A percentile compares a stretch with the other conserved stretches of the same genome.
Conservation (phyloP, 257 asterid species). For the Nicotiana knightiana region DNA sequence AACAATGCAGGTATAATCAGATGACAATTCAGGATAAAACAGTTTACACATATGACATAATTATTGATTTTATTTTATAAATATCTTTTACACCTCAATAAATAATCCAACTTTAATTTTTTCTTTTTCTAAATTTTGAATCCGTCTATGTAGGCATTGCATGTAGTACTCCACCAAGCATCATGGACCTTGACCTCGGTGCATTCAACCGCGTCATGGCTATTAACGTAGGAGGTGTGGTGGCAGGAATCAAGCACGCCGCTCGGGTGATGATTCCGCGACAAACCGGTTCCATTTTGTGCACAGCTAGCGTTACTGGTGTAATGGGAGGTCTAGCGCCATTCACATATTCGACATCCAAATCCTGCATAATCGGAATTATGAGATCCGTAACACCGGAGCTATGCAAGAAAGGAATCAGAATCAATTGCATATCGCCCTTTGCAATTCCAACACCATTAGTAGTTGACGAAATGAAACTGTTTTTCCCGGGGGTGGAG, state of each 20-base stretch:
- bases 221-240: conserved; percentile 60
- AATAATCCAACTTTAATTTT: too few species aligned
- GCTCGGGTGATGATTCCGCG: conserved; percentile 82
- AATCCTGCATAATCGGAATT: conserved; percentile 52
- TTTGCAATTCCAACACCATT: conserved; percentile 70
- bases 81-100: neutral
- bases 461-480: conserved; percentile 44
- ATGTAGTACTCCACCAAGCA: conserved; percentile 60
- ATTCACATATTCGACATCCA: conserved; percentile 61
- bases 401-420: conserved; percentile 53
- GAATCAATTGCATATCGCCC: conserved; percentile 76
- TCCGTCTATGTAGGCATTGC: conserved; percentile 22
- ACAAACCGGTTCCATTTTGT: conserved; percentile 50
- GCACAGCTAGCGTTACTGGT: conserved; percentile 82
- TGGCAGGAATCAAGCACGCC: conserved; percentile 79
- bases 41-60: too few species aligned
- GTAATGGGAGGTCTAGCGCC: conserved; percentile 67
- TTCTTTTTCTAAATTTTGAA: neutral
- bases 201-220: conserved; percentile 60
- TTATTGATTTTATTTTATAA: too few species aligned
- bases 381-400: conserved; percentile 57
- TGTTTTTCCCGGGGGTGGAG: conserved; percentile 38
- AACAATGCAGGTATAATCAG: conserved; percentile 44
- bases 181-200: conserved; percentile 57
- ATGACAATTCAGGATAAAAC: too few species aligned